phyloP scores from a whole-genome alignment of 345 rosid species.

The Eucalyptus shirleyi region DNA sequence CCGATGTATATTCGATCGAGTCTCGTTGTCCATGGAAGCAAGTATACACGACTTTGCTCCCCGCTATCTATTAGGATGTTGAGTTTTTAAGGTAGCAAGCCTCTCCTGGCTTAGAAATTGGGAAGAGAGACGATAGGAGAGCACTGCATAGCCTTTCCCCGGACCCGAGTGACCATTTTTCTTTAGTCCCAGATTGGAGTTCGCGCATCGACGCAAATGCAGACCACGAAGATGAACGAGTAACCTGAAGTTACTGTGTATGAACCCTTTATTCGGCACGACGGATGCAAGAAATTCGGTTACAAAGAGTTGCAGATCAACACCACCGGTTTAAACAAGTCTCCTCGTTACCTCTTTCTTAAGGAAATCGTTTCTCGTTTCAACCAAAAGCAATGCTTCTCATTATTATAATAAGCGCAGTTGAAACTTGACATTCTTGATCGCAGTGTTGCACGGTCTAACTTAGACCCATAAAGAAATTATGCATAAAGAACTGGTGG shows the following conservation, averaged over 20 bases:
- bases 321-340: not conserved
- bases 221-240: not conserved
- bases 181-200: not conserved
- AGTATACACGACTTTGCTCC: not conserved
- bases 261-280: not conserved
- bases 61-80: not conserved
- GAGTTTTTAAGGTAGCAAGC: not conserved
- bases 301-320: not conserved
- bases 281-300: not conserved
- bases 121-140: not conserved
- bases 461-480: not conserved
- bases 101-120: not conserved
- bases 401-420: not conserved
- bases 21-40: not conserved
- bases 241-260: not conserved
- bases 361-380: not conserved
- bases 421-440: conserved; percentile 17
- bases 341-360: not conserved
- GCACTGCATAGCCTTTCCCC: not conserved
- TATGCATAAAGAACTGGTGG: not conserved
- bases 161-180: not conserved
- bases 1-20: not conserved
- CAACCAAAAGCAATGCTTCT: not conserved
- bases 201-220: not conserved
- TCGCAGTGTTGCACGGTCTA: conserved; percentile 1